These are phyloP conservation scores for Pythium pectinolyticum DNA, from an alignment of 352 stramenopile genomes.

Conservation along the genomic window DNA sequence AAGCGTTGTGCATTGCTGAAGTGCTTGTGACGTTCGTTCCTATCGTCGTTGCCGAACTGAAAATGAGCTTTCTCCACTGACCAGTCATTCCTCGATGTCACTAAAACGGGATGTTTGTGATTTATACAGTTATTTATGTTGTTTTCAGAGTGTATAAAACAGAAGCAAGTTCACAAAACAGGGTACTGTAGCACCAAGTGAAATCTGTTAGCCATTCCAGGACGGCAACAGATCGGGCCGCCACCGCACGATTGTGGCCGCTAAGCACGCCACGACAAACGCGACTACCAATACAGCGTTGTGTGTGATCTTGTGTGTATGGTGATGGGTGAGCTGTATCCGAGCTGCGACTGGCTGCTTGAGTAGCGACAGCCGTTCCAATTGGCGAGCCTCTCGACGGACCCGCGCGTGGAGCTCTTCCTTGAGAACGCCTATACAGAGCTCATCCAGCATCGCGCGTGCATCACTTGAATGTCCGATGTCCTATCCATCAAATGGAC, in stretches of 20 bases:
- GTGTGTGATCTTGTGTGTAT: no score
- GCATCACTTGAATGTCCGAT: conserved; percentile 92
- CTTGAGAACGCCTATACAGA: conserved; percentile 49
- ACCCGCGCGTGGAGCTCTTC: conserved; percentile 24
- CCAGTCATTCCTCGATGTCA: not conserved
- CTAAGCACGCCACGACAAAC: not conserved
- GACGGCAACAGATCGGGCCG: not conserved
- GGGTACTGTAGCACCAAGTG: not conserved
- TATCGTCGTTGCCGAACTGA: no score
- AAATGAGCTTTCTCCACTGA: no score
- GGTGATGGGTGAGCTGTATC: not conserved
- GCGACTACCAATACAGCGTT: not conserved
- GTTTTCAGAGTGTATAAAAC: conserved; percentile 12
- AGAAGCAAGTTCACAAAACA: conserved; percentile 4
- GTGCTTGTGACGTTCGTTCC: not conserved
- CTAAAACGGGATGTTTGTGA: conserved; percentile 1
- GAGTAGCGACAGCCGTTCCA: conserved; percentile 34
- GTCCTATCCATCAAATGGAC: conserved; percentile 42
- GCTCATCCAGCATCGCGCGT: conserved; percentile 61
- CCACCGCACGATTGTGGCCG: not conserved
- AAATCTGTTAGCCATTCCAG: no score
- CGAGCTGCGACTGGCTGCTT: conserved; percentile 15
- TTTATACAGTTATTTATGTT: no score
- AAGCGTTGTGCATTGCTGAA: not conserved
- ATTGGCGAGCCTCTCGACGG: conserved; percentile 19